phyloP scores from a whole-genome alignment of 116 monocot species.

The Phalaenopsis hybrid region DNA sequence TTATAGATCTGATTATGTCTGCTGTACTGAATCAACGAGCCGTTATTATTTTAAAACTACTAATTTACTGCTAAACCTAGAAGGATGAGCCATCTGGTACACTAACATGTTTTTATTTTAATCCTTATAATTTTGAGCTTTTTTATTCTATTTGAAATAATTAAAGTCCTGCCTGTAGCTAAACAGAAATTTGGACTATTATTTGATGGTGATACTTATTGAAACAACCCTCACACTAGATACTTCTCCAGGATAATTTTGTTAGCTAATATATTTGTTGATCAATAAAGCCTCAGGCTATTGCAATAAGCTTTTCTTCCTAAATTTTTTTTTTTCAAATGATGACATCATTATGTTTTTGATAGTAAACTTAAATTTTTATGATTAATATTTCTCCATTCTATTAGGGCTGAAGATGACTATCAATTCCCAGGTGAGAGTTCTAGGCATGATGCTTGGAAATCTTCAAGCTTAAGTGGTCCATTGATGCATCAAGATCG shows the following conservation, averaged over 20 bases:
- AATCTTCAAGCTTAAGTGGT: conserved; percentile 68
- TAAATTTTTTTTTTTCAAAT: neutral
- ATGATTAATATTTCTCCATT: neutral
- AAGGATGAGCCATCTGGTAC: neutral
- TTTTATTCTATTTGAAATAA: neutral
- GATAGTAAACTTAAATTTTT: neutral
- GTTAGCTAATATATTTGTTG: neutral
- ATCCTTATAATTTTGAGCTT: neutral
- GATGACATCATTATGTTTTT: no score
- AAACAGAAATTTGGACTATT: neutral
- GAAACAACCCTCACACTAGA: neutral
- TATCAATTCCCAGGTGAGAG: conserved; percentile 41
- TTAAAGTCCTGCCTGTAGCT: neutral
- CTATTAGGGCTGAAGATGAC: conserved; percentile 43
- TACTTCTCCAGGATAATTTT: neutral
- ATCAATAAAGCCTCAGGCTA: neutral
- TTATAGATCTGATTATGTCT: neutral
- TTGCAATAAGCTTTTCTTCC: neutral
- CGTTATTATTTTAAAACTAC: neutral
- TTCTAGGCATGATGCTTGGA: conserved; percentile 43
- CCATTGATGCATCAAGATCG: conserved; percentile 87
- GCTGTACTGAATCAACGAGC: neutral
- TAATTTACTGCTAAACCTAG: neutral
- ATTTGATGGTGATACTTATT: neutral
- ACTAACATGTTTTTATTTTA: neutral